These are phyloP conservation scores for Vigna hirtella DNA, from an alignment of 306 rosid species.

Conservation along the genomic window DNA sequence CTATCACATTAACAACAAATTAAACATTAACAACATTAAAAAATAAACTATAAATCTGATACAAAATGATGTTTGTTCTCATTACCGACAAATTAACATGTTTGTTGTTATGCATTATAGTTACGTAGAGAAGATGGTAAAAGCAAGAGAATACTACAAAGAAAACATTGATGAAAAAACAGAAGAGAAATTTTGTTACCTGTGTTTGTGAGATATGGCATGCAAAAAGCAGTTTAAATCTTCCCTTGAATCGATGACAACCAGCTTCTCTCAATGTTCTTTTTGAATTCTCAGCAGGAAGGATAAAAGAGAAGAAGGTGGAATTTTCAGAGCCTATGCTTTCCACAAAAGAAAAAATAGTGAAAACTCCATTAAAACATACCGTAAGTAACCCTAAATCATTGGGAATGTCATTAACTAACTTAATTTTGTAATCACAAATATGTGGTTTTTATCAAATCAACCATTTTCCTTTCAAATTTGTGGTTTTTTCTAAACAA, in stretches of 20 bases:
- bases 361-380: conserved; percentile 13
- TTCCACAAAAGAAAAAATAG: conserved; percentile 37
- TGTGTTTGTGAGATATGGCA: conserved; percentile 34
- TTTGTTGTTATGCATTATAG: too few relatives aligned
- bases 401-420: conserved; percentile 3
- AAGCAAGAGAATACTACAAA: background rate
- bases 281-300: background rate
- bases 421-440: conserved; percentile 35
- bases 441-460: conserved; percentile 42
- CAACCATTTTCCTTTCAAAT: conserved; percentile 38
- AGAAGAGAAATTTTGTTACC: background rate
- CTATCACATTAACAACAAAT: background rate
- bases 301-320: background rate
- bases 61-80: too few relatives aligned
- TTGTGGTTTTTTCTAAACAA: conserved; percentile 30
- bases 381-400: conserved; percentile 32
- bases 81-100: too few relatives aligned
- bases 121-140: too few relatives aligned
- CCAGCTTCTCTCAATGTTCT: background rate
- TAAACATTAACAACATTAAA: too few relatives aligned
- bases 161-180: background rate
- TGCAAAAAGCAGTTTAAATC: background rate
- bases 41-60: too few relatives aligned
- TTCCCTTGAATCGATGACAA: background rate
- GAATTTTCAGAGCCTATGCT: background rate